These are phyloP conservation scores for Cercophora sp. DNA, from an alignment of 495 filamentous ascomycete species.

Conservation along the genomic window DNA sequence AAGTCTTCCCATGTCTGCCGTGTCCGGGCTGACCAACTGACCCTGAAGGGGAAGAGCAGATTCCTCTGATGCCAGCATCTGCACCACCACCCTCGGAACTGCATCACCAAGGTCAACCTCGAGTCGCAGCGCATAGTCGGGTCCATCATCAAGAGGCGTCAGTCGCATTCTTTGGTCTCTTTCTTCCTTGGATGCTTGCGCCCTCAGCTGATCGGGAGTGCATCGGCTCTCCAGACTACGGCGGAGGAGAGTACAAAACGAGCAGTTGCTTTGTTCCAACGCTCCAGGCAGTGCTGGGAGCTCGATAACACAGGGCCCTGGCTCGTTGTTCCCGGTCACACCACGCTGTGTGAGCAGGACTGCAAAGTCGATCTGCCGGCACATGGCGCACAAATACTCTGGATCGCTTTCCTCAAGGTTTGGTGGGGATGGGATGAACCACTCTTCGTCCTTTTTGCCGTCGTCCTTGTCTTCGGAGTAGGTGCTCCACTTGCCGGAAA, in stretches of 20 bases:
- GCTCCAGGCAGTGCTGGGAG: slow-evolving; percentile 6
- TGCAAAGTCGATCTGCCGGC: slow-evolving; percentile 14
- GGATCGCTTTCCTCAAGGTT: slow-evolving; percentile 5
- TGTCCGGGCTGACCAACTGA: not conserved
- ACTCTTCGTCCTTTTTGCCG: slow-evolving; percentile 13
- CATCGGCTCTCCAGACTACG: slow-evolving; percentile 5
- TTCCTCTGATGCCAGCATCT: slow-evolving; percentile 3
- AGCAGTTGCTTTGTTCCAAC: slow-evolving; percentile 1
- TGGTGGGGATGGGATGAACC: slow-evolving; percentile 13
- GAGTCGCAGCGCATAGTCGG: slow-evolving; percentile 10
- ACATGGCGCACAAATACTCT: slow-evolving; percentile 19
- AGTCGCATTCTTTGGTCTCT: slow-evolving; percentile 2
- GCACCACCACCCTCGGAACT: slow-evolving; percentile 2
- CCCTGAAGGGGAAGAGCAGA: slow-evolving; percentile 3
- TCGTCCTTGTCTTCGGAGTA: not conserved
- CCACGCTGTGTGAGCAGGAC: slow-evolving; percentile 11
- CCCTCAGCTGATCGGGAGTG: not conserved
- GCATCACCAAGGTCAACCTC: slow-evolving; percentile 4
- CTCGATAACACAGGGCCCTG: slow-evolving; percentile 1
- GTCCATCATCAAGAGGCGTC: slow-evolving; percentile 11
- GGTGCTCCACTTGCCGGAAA: not conserved
- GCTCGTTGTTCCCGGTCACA: slow-evolving; percentile 9
- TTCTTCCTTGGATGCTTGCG: not conserved
- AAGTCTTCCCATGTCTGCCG: slow-evolving; percentile 4
- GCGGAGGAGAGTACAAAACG: slow-evolving; percentile 14